A percentile compares a stretch with the other conserved stretches of the same genome.
Conservation (phyloP, 164 flowering plant species). For the Stephania yunnanensis region DNA sequence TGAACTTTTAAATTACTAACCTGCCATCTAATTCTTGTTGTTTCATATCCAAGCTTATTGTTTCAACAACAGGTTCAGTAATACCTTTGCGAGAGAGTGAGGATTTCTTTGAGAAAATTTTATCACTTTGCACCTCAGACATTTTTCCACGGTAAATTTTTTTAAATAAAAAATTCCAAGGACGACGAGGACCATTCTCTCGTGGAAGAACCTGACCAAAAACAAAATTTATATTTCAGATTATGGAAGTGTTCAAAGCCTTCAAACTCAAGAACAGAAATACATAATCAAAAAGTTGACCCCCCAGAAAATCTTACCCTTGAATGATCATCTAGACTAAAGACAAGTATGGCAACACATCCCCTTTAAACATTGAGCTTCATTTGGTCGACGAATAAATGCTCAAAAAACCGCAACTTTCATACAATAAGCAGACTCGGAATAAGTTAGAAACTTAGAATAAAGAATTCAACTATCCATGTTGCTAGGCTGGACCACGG, state of each 20-base stretch:
- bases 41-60: slow-evolving; percentile 94
- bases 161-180: slow-evolving; percentile 57
- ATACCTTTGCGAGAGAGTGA: slow-evolving; percentile 20
- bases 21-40: slow-evolving; percentile 91
- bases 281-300: not conserved
- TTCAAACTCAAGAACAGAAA: not conserved
- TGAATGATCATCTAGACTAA: not conserved
- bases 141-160: slow-evolving; percentile 40
- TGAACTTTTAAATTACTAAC: slow-evolving; percentile 26
- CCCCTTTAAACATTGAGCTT: not conserved
- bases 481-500: too few relatives aligned
- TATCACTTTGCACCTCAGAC: slow-evolving; percentile 18
- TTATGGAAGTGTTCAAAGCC: not conserved
- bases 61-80: slow-evolving; percentile 47
- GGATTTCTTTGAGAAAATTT: slow-evolving; percentile 15
- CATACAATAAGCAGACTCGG: too few relatives aligned
- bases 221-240: not conserved
- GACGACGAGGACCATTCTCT: slow-evolving; percentile 56
- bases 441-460: too few relatives aligned
- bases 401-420: too few relatives aligned
- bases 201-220: slow-evolving; percentile 61
- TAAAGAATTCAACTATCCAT: too few relatives aligned
- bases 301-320: not conserved
- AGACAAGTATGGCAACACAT: not conserved
- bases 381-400: too few relatives aligned